Evolutionary conservation across 441 rosid species (phyloP), one percentile per base, ranked within the genome.

Genomic region (Mallotus repandus): DNA sequence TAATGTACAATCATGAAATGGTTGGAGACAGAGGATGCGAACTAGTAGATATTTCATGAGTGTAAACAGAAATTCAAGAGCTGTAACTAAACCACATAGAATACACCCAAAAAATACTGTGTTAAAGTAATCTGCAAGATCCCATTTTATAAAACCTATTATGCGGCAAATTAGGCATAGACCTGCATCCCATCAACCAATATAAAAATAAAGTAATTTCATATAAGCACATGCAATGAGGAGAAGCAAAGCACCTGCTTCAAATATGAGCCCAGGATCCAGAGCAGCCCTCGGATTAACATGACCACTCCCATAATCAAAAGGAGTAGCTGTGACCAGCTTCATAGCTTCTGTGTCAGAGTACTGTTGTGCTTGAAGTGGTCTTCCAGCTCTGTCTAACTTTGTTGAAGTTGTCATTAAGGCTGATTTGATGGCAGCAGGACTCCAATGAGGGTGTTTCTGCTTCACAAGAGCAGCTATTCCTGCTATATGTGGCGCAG

Each of bases 401-500:
- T 76, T 86, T 38, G 97, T 80, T 65, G 99, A 80, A 25, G 99
- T 93, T 3, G 98, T 96, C 99, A 93, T 86, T 84, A 96, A 79
- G 68, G 99, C 90, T 66, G 99, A 96, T 75, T 96, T 95, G 59
- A 95, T 91, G 54, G 98, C 96, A 60, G 99, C 95, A 74, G 99
- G 99, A 74, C 98, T 91, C 99, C 99, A 96, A 68, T 79, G 83
- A 77, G 96, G 98, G 78, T 93, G 94, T 77, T 89, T 87, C 85
- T 91, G 99, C 84, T 96, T 96, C 78, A 96, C 84, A 57, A 96
- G 92, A 68, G 99, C 99, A 76, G 98, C 99, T 77, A 96, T 96
- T 49, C 99, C 99, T 0, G 98, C 95, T 66, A 96, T 96, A 81
- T 96, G 99, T 3, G 99, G 99, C 49, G 99, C 97, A 58, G 99